phyloP scores from a whole-genome alignment of 106 monocot genomes.

The Platanthera guangdongensis region DNA sequence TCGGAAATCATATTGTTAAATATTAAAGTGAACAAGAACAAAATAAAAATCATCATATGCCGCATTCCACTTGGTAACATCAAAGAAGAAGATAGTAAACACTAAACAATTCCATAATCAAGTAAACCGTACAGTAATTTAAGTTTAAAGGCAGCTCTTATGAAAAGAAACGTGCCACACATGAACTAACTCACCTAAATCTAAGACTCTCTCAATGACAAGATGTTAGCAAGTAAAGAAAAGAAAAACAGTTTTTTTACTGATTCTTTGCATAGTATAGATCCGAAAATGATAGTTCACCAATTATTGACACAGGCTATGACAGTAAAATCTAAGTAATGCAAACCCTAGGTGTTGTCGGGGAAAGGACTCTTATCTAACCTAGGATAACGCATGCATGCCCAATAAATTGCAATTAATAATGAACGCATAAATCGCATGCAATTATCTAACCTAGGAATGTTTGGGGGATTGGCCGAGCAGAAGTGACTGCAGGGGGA shows the following conservation, averaged over 20 bases:
- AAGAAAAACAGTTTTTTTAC: neutral
- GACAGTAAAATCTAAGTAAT: no score
- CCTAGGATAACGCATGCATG: no score
- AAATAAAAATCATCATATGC: neutral
- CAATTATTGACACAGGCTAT: neutral
- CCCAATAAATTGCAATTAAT: no score
- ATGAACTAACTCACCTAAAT: neutral
- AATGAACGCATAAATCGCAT: no score
- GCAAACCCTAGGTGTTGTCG: no score
- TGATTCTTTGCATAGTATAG: neutral
- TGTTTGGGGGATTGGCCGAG: no score
- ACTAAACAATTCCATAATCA: neutral
- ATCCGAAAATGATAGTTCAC: neutral
- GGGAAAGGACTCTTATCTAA: no score
- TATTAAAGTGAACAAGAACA: neutral
- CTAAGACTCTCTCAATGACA: neutral
- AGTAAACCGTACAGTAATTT: neutral
- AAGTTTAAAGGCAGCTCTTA: neutral
- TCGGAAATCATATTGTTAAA: neutral
- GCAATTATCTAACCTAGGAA: no score
- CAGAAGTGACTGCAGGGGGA: no score
- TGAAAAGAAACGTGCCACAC: neutral
- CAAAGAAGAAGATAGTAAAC: neutral
- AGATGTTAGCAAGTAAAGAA: neutral
- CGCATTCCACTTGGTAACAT: neutral